These are phyloP conservation scores for Ceratobasidium sp. DNA, from an alignment of 1,284 basidiomycete genomes.

Conservation along the genomic window DNA sequence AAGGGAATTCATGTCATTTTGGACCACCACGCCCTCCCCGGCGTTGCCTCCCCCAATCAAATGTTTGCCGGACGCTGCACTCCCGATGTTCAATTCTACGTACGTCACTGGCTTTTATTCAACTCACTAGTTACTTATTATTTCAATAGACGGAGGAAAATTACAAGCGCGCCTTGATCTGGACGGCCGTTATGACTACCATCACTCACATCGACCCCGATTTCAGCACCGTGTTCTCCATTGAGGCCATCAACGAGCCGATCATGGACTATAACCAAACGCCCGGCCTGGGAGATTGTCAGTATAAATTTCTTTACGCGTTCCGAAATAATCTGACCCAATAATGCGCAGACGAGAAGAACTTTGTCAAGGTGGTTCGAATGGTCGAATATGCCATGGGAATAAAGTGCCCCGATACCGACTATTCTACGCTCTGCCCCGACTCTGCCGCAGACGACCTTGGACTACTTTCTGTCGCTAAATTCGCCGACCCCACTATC, in stretches of 20 bases:
- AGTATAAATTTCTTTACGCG: conserved; percentile 46
- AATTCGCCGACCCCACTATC: conserved; percentile 58
- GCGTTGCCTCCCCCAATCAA: conserved; percentile 66
- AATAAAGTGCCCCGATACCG: conserved; percentile 56
- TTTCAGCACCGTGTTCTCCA: conserved; percentile 75
- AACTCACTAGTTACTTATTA: conserved; percentile 7
- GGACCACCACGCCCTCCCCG: conserved; percentile 83
- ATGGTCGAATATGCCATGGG: conserved; percentile 74
- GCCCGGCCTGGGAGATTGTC: conserved; percentile 77
- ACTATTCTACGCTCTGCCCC: conserved; percentile 61
- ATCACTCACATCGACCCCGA: conserved; percentile 76
- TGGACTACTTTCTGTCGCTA: conserved; percentile 58
- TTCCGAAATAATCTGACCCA: not conserved
- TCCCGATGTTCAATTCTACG: conserved; percentile 78
- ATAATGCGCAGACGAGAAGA: conserved; percentile 68
- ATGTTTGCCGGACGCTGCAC: conserved; percentile 67
- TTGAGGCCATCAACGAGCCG: conserved; percentile 82
- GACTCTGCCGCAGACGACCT: conserved; percentile 43
- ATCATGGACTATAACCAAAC: conserved; percentile 75
- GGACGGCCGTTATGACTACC: conserved; percentile 82
- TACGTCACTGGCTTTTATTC: conserved; percentile 55
- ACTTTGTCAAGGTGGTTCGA: conserved; percentile 77
- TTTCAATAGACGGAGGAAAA: conserved; percentile 70
- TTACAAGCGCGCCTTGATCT: conserved; percentile 79
- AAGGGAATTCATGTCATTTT: conserved; percentile 77